Conservation (phyloP, 1,284 basidiomycete genomes). For the Baeospora myosura region DNA sequence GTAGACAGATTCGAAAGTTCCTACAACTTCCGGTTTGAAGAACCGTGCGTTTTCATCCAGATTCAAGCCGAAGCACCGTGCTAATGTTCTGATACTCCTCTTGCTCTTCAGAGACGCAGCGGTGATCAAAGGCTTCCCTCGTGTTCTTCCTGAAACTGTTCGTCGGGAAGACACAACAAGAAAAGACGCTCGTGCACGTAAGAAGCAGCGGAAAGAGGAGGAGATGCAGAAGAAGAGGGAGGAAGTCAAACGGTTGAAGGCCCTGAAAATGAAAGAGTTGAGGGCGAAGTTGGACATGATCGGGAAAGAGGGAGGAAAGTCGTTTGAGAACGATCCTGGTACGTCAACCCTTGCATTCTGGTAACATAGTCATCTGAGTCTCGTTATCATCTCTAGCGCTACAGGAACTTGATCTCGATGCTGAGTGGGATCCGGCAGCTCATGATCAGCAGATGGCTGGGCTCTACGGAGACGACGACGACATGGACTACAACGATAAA, state of each 20-base stretch:
- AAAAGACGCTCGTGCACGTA: slow-evolving; percentile 73
- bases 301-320: slow-evolving; percentile 55
- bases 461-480: slow-evolving; percentile 59
- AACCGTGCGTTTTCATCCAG: slow-evolving; percentile 61
- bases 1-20: slow-evolving; percentile 48
- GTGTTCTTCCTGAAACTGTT: slow-evolving; percentile 61
- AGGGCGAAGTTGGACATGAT: slow-evolving; percentile 69
- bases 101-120: slow-evolving; percentile 50
- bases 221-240: slow-evolving; percentile 72
- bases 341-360: slow-evolving; percentile 13
- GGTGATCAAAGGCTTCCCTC: slow-evolving; percentile 75
- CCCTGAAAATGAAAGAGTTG: slow-evolving; percentile 80
- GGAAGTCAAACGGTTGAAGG: slow-evolving; percentile 73
- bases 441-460: slow-evolving; percentile 75
- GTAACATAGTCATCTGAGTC: slow-evolving; percentile 6
- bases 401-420: slow-evolving; percentile 63
- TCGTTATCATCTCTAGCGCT: slow-evolving; percentile 33
- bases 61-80: not conserved
- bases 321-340: slow-evolving; percentile 39
- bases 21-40: slow-evolving; percentile 93
- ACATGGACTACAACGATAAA: slow-evolving; percentile 55
- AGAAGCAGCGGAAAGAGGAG: slow-evolving; percentile 72
- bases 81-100: slow-evolving; percentile 3
- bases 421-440: slow-evolving; percentile 75
- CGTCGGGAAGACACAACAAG: slow-evolving; percentile 75